Percentiles rank a stretch among this genome's conserved stretches.
Evolutionary conservation across 2,329 filamentous ascomycete genomes (phyloP).

Genomic region (Fusarium domesticum): DNA sequence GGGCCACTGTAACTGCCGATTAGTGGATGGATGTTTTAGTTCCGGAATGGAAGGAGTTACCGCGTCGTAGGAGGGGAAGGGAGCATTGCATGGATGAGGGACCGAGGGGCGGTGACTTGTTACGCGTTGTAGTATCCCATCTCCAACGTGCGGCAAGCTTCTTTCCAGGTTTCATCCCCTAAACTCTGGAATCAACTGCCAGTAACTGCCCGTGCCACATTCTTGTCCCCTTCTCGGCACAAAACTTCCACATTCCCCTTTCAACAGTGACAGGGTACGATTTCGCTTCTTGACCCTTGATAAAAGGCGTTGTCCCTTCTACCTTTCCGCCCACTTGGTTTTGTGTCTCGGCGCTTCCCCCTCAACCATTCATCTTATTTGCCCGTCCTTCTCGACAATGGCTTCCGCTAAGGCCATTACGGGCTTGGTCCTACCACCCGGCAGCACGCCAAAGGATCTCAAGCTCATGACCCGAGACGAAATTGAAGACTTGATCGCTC

Average conservation of each 20-base stretch:
- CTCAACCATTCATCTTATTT: background rate
- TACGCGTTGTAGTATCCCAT: background rate
- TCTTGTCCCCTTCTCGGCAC: background rate
- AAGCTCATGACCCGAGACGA: constrained; percentile 40
- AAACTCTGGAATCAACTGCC: background rate
- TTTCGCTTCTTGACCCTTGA: background rate
- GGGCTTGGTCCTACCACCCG: constrained; percentile 18
- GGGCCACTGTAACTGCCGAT: background rate
- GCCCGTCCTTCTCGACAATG: constrained; percentile 5
- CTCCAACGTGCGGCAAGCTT: no score
- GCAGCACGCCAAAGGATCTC: constrained; percentile 26
- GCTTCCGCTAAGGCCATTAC: constrained; percentile 18
- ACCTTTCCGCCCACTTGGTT: background rate
- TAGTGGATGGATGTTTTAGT: background rate
- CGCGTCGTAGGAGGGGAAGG: background rate
- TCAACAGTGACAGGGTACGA: background rate
- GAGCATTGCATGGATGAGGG: background rate
- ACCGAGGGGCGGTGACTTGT: background rate
- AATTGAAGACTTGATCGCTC: constrained; percentile 73
- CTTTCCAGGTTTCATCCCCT: background rate
- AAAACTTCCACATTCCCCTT: background rate
- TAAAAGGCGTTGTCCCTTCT: background rate
- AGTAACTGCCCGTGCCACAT: background rate
- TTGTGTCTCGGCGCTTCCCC: no score
- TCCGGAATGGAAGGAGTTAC: background rate